Percentiles rank a stretch among this genome's conserved stretches.
Evolutionary conservation across 2,329 filamentous ascomycete species (phyloP).

Genomic region (Aspergillus sp.): DNA sequence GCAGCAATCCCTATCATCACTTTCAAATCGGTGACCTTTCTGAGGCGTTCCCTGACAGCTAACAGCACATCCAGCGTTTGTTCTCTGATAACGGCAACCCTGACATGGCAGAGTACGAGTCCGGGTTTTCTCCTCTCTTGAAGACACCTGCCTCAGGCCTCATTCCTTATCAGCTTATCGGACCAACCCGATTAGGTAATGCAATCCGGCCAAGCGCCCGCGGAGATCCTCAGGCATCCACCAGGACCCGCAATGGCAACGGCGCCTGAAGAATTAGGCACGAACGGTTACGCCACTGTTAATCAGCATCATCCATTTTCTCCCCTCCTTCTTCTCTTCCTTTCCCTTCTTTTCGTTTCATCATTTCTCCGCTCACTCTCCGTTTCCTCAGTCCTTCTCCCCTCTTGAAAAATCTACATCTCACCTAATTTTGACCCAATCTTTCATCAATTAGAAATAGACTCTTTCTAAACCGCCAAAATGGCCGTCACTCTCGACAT

Average conservation of each 20-base stretch:
- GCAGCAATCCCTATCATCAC: too few species aligned
- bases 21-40: too few species aligned
- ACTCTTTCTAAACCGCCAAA: not conserved
- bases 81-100: too few species aligned
- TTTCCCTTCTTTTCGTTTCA: not conserved
- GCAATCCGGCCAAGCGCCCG: too few species aligned
- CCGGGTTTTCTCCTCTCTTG: too few species aligned
- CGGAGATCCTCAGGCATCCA: not conserved
- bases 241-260: not conserved
- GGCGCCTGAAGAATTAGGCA: not conserved
- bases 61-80: too few species aligned
- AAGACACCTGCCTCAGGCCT: not conserved
- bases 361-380: not conserved
- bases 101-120: too few species aligned
- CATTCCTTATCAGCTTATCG: not conserved
- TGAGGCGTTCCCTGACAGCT: too few species aligned
- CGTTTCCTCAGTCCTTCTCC: not conserved
- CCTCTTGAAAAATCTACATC: not conserved
- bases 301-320: not conserved
- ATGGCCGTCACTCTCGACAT: conserved; percentile 10
- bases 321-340: not conserved
- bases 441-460: not conserved
- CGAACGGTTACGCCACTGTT: not conserved
- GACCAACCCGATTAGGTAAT: not conserved
- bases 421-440: not conserved